A percentile compares a stretch with the other conserved stretches of the same genome.
Evolutionary conservation across 1,284 basidiomycete genomes (phyloP).

Genomic region (Rhodofomes roseus): DNA sequence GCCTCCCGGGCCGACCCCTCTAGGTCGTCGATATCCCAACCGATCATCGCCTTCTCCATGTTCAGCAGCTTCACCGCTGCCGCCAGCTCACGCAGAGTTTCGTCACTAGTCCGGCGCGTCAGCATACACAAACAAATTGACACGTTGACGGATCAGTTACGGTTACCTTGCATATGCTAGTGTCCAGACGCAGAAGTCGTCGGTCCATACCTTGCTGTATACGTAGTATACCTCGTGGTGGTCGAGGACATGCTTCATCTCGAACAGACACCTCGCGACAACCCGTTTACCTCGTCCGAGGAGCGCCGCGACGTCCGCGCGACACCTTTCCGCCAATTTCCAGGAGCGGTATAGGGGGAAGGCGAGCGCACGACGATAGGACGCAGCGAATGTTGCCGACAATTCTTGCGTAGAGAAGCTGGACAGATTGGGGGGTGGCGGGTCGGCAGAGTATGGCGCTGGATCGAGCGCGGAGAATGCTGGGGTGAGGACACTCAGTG

Average conservation of each 20-base stretch:
- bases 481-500: slow-evolving; percentile 63
- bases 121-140: neutral
- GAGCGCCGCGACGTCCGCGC: slow-evolving; percentile 54
- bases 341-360: slow-evolving; percentile 79
- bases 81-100: slow-evolving; percentile 43
- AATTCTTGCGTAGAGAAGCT: slow-evolving; percentile 47
- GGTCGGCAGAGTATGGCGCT: slow-evolving; percentile 40
- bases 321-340: slow-evolving; percentile 63
- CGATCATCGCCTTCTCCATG: slow-evolving; percentile 53
- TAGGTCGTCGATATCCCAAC: slow-evolving; percentile 66
- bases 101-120: slow-evolving; percentile 43
- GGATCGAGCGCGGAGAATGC: slow-evolving; percentile 76
- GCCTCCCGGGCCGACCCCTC: slow-evolving; percentile 49
- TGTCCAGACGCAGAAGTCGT: slow-evolving; percentile 76
- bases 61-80: slow-evolving; percentile 34
- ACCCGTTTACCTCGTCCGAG: slow-evolving; percentile 57
- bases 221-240: slow-evolving; percentile 80
- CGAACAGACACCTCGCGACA: slow-evolving; percentile 60
- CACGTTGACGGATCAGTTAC: neutral
- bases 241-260: slow-evolving; percentile 67
- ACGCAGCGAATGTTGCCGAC: slow-evolving; percentile 46
- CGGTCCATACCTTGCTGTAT: slow-evolving; percentile 79
- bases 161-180: slow-evolving; percentile 60
- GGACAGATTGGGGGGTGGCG: slow-evolving; percentile 17
- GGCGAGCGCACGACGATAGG: slow-evolving; percentile 67